Base-by-base conservation (phyloP, 129 eudicot genomes). In the Tanacetum coccineum region DNA sequence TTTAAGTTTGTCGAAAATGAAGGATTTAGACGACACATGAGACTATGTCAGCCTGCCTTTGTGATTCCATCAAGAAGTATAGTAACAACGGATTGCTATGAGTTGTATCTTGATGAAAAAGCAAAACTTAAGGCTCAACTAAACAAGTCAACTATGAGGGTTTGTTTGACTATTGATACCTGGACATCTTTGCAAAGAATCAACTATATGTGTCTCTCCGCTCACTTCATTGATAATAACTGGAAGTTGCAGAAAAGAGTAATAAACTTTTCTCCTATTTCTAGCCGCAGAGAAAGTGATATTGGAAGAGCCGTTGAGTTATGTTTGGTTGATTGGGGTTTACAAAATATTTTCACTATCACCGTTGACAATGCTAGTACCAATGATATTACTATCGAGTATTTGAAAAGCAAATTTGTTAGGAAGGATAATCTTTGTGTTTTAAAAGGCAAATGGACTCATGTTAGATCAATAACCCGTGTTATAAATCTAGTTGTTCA, bases 201-300 rank as follows among this genome's bases (percentile, higher is more conserved):
- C 22, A 54, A 20, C 60, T 54, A 54, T 20, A 54, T 54, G 60
- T 54, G 60, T 54, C 60, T 54, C 12, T 20, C 60, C 3, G 60
- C 83, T 11, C 80, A 68, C 50, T 79, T 52, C 58, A 54, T 79
- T 45, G 76, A 79, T 60, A 10, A 20, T 15, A 50, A 74, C 55
- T 68, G 83, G 83, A 74, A 25, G 10, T 59, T 80, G 52, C 71
- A 71, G 28, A 81, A 76, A 17, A 65, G 50, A 13, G 56, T 70
- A 6, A 40, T 76, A 5, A 64, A 52, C 22, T 79, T 79, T 59
- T 70, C 70, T 51, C 64, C 22, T 9, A 36, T 81, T 62, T 13
- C 46, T 4, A 67, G 65, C 42, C 79, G 55, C 25, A 62, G 42
- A 15, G 74, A 75, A 4, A 49, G 19, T 36, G 50, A 44, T 9